These are phyloP conservation scores for Rhizopogon vesiculosus DNA, from an alignment of 768 basidiomycete species.

Conservation along the genomic window DNA sequence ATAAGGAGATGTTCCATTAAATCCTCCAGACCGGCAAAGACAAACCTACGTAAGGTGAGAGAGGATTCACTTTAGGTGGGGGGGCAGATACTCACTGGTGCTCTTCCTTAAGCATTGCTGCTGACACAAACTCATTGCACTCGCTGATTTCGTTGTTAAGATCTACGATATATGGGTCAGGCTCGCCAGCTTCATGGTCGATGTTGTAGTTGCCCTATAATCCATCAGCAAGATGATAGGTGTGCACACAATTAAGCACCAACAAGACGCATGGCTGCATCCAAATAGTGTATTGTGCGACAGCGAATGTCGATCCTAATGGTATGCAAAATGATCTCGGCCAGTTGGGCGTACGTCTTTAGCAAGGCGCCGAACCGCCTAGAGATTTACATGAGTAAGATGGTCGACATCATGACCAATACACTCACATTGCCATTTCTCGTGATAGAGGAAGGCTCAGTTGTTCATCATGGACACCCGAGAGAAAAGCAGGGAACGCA, in stretches of 20 bases:
- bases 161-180: slow-evolving; percentile 85
- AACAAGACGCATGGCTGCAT: slow-evolving; percentile 74
- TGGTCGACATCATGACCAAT: not conserved
- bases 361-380: slow-evolving; percentile 91
- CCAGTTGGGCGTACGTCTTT: slow-evolving; percentile 86
- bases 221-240: slow-evolving; percentile 3
- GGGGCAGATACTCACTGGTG: slow-evolving; percentile 48
- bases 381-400: slow-evolving; percentile 6
- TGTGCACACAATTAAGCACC: slow-evolving; percentile 16
- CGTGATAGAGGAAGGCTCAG: slow-evolving; percentile 73
- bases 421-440: slow-evolving; percentile 83
- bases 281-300: slow-evolving; percentile 74
- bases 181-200: slow-evolving; percentile 82
- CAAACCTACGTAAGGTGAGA: slow-evolving; percentile 51
- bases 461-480: slow-evolving; percentile 37
- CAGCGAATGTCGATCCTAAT: slow-evolving; percentile 87
- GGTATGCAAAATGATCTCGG: slow-evolving; percentile 81
- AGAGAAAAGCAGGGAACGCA: slow-evolving; percentile 39
- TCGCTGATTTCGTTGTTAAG: slow-evolving; percentile 76
- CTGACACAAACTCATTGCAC: slow-evolving; percentile 66
- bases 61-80: not conserved
- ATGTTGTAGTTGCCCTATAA: slow-evolving; percentile 79
- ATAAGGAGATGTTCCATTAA: slow-evolving; percentile 85
- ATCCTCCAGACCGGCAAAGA: slow-evolving; percentile 80
- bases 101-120: slow-evolving; percentile 58